phyloP scores from a whole-genome alignment of 805 yeast species.

The Nakazawaea ambrosiae region DNA sequence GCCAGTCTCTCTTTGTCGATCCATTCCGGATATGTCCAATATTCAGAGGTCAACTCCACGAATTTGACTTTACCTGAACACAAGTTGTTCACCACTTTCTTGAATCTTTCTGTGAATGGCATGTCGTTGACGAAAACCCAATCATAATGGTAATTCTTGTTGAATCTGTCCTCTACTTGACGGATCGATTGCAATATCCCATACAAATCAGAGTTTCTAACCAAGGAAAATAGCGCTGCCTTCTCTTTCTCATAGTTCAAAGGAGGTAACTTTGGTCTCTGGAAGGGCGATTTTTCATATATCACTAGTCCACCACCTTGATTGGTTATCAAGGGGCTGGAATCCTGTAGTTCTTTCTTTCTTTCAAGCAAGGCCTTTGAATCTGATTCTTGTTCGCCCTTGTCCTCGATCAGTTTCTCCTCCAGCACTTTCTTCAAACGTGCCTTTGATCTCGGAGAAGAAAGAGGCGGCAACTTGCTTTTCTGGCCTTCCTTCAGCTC shows the following conservation, averaged over 20 bases:
- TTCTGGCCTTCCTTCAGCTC: no score
- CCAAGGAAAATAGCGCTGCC: constrained; percentile 63
- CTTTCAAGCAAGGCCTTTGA: no score
- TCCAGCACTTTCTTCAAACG: no score
- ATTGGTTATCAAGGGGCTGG: neutral
- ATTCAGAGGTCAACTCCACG: constrained; percentile 49
- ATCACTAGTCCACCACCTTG: constrained; percentile 2
- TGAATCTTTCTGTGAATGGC: constrained; percentile 51
- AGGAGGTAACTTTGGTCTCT: neutral
- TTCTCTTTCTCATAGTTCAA: constrained; percentile 29
- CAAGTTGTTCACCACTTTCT: constrained; percentile 33
- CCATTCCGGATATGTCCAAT: constrained; percentile 64
- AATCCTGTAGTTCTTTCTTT: neutral
- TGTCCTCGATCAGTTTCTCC: no score
- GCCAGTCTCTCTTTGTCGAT: constrained; percentile 49
- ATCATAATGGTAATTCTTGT: constrained; percentile 53
- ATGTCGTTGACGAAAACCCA: constrained; percentile 72
- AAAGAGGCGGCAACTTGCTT: no score
- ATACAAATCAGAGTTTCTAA: constrained; percentile 55
- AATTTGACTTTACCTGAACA: constrained; percentile 54
- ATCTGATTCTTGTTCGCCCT: no score
- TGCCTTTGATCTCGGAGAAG: no score
- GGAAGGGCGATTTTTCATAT: constrained; percentile 5
- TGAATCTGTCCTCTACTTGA: constrained; percentile 58
- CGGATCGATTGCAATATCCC: constrained; percentile 48